A percentile compares a stretch with the other conserved stretches of the same genome.
Conservation (phyloP, 2,329 filamentous ascomycete genomes). For the Raffaelea arxii region DNA sequence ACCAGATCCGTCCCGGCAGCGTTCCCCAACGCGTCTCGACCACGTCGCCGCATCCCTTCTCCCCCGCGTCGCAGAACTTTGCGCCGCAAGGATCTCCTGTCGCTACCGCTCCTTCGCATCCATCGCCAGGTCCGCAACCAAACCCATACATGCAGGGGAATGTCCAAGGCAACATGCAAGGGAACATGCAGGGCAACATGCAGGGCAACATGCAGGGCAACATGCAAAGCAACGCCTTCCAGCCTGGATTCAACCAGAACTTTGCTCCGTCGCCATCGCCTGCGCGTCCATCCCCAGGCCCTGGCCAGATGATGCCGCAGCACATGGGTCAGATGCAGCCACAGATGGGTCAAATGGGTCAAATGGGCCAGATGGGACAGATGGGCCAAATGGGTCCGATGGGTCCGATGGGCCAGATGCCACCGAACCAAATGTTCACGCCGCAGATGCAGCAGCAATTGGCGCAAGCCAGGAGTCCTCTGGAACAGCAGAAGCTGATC, state of each 20-base stretch:
- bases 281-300: conserved; percentile 41
- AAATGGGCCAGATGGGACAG: conserved; percentile 11
- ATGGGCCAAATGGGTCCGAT: conserved; percentile 28
- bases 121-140: conserved; percentile 64
- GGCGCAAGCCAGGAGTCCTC: conserved; percentile 39
- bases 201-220: too few relatives aligned
- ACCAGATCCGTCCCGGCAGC: conserved; percentile 61
- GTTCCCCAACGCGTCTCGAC: conserved; percentile 78
- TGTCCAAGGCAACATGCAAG: too few relatives aligned
- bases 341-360: conserved; percentile 13
- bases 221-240: conserved; percentile 48
- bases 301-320: conserved; percentile 44
- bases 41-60: conserved; percentile 85
- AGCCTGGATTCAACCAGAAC: conserved; percentile 47
- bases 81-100: conserved; percentile 64
- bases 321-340: conserved; percentile 56
- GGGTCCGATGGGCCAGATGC: conserved; percentile 28
- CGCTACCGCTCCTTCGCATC: conserved; percentile 67
- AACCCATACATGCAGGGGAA: conserved; percentile 58
- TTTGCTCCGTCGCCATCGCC: conserved; percentile 49
- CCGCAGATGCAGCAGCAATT: conserved; percentile 26
- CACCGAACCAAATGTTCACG: conserved; percentile 22
- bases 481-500: conserved; percentile 66
- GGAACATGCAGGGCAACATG: too few relatives aligned
- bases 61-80: conserved; percentile 64